Evolutionary conservation across 163 green algal genomes (phyloP).

Genomic region (Scenedesmus sp.): DNA sequence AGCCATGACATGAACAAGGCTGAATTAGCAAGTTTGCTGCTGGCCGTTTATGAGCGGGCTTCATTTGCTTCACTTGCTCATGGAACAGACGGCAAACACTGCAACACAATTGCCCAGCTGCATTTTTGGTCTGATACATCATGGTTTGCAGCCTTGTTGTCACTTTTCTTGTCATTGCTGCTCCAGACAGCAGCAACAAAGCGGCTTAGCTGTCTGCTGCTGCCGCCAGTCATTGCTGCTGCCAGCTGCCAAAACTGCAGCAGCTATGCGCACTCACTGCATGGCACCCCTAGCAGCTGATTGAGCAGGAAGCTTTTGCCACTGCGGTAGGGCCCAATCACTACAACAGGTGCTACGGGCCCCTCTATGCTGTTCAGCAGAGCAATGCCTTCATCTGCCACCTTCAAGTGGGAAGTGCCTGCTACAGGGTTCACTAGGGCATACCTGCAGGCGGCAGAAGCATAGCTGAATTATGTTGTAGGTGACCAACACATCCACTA

Average conservation of each 20-base stretch:
- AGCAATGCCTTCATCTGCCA: constrained; percentile 71
- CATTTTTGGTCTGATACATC: background rate
- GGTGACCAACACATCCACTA: background rate
- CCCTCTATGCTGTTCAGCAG: constrained; percentile 66
- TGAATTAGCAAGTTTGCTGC: no score
- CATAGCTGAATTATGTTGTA: background rate
- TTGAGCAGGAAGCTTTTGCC: constrained; percentile 97
- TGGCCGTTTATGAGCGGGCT: no score
- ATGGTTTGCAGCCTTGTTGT: background rate
- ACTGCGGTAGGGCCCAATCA: constrained; percentile 94
- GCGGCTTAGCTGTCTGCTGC: background rate
- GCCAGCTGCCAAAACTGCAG: background rate
- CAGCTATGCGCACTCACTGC: constrained; percentile 67
- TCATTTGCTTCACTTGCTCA: background rate
- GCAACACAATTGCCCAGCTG: no score
- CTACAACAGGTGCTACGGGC: constrained; percentile 82
- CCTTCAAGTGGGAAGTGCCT: constrained; percentile 71
- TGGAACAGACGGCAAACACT: no score
- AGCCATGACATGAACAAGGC: no score
- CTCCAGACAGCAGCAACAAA: background rate
- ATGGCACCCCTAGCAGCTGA: constrained; percentile 90
- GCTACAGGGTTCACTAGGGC: constrained; percentile 71
- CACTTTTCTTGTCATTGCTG: background rate
- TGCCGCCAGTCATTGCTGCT: background rate
- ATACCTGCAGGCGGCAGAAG: constrained; percentile 26